Evolutionary conservation across 768 basidiomycete genomes (phyloP).

Genomic region (Rhodosporidiobolus sp.): DNA sequence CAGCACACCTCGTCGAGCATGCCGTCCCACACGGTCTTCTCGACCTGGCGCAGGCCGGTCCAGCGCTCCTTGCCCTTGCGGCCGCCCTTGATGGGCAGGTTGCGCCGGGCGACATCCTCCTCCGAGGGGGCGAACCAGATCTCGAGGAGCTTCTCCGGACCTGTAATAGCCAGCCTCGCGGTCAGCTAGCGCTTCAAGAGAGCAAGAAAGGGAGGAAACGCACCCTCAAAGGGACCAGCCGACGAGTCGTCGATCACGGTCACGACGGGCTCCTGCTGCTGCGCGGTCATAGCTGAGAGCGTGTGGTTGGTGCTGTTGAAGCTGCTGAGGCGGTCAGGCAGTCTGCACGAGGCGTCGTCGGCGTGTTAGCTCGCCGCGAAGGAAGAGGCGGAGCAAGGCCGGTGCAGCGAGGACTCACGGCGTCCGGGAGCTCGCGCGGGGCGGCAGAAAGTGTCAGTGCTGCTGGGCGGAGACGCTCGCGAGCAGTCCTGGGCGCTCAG

Average conservation of each 20-base stretch:
- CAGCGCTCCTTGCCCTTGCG: constrained; percentile 53
- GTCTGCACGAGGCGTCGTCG: neutral
- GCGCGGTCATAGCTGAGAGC: neutral
- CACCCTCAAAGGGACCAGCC: constrained; percentile 36
- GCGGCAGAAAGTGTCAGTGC: no score
- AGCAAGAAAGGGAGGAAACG: constrained; percentile 71
- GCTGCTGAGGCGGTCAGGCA: neutral
- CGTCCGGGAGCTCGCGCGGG: no score
- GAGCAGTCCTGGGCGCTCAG: no score
- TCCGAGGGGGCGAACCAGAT: constrained; percentile 90
- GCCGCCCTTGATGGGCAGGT: constrained; percentile 21
- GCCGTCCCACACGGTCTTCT: constrained; percentile 80
- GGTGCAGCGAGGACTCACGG: no score
- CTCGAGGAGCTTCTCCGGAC: constrained; percentile 63
- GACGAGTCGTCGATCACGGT: constrained; percentile 34
- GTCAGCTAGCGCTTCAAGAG: constrained; percentile 66
- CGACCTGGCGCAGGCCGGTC: constrained; percentile 73
- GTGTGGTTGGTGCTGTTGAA: no score
- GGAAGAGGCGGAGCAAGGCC: no score
- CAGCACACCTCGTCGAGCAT: constrained; percentile 97
- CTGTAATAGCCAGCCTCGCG: neutral
- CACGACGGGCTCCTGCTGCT: neutral
- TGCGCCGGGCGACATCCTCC: constrained; percentile 49
- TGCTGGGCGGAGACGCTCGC: no score
- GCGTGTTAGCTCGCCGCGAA: neutral